Base-by-base conservation (phyloP, 1,284 basidiomycete species). In the Phylloboletellus chloephorus region DNA sequence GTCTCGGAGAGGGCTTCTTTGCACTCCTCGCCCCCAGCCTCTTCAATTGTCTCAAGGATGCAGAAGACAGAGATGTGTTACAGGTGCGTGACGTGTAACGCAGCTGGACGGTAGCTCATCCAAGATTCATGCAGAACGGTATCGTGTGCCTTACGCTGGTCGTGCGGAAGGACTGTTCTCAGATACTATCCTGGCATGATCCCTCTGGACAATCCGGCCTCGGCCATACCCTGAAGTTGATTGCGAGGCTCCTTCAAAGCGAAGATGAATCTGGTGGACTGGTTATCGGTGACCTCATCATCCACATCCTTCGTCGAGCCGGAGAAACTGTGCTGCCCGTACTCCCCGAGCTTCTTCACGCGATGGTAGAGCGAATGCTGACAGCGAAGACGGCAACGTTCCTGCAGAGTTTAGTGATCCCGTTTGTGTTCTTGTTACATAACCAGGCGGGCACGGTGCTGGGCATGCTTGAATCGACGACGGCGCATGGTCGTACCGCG, bases 251-350 rank as follows among this genome's bases (percentile, higher is more conserved):
- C 36, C 71, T 97, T 10, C 75, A 81, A 41, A 82, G 74, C 48
- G 81, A 91, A 47, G 82, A 85, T 50, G 86, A 89, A 63, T 85
- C 90, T 2, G 92, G 89, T 28, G 93, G 93, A 9, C 74, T 98
- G 8, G 86, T 88, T 37, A 84, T 98, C 31, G 95, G 95, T 28
- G 93, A 97, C 57, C 72, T 98, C 30, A 88, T 98, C 56, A 88
- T 97, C 48, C 92, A 97, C 53, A 68, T 98, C 15, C 71, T 98
- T 46, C 76, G 95, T 15, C 78, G 76, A 44, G 82, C 85, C 0
- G 83, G 84, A 11, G 83, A 89, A 36, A 73, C 81, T 2, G 76
- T 95, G 9, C 67, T 83, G 0, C 81, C 89, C 1, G 88, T 94
- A 3, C 73, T 98, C 29, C 89, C 91, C 1, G 83, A 90, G 47